Percentiles rank a stretch among this genome's conserved stretches.
Evolutionary conservation across 176 grass and related monocot genomes (phyloP).

Genomic region (Oryza glumipatula): DNA sequence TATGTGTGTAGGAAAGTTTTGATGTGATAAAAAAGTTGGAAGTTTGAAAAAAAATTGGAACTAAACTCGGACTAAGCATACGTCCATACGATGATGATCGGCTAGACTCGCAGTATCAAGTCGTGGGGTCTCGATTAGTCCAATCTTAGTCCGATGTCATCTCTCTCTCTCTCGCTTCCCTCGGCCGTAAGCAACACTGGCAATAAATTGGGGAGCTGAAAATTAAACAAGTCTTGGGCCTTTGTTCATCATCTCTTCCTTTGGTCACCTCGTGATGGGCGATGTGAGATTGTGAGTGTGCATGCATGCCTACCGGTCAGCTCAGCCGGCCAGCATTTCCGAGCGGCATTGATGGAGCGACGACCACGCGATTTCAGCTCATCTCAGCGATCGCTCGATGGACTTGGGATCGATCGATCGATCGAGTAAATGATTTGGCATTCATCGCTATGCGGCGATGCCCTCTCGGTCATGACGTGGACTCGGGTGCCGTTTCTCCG

Average conservation of each 20-base stretch:
- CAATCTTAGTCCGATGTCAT: too few species aligned
- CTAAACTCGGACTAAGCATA: too few species aligned
- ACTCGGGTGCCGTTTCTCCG: not conserved
- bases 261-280: not conserved
- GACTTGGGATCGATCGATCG: not conserved
- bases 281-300: not conserved
- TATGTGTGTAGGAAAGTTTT: too few species aligned
- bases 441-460: not conserved
- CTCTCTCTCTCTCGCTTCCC: not conserved
- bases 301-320: not conserved
- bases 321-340: conserved; percentile 23
- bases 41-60: too few species aligned
- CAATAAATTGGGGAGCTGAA: not conserved
- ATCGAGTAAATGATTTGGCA: not conserved
- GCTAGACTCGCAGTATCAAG: too few species aligned
- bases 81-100: too few species aligned
- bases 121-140: too few species aligned
- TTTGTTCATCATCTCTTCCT: not conserved
- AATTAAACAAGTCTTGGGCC: not conserved
- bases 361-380: not conserved
- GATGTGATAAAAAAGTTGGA: too few species aligned
- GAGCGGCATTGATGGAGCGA: conserved; percentile 32
- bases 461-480: too few species aligned
- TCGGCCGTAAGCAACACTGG: not conserved
- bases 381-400: not conserved